Base-by-base conservation (phyloP, 495 filamentous ascomycete genomes). In the Lepidopterella palustris region DNA sequence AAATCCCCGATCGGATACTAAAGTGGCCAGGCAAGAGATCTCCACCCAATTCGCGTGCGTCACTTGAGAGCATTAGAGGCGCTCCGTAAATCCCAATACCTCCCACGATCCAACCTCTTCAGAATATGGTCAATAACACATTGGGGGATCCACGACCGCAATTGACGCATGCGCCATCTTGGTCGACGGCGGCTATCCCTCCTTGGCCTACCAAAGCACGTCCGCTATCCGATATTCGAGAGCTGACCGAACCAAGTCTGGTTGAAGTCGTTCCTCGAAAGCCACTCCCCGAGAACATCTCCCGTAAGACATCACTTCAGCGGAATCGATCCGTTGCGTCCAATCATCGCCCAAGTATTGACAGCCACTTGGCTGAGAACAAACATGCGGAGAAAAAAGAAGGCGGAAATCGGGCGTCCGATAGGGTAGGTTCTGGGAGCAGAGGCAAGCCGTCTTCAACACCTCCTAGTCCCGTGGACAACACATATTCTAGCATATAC, bases 211-310 rank as follows among this genome's bases (percentile, higher is more conserved):
- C 77, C 1, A 73, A 68, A 45, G 40, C 65, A 31, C 68, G 73
- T 23, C 73, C 72, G 10, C 59, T 76, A 32, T 76, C 73, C 13
- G 73, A 76, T 53, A 76, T 76, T 53, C 73, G 72, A 24, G 73
- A 76, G 49, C 62, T 74, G 57, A 76, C 73, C 28, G 73, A 76
- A 53, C 73, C 73, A 24, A 74, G 73, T 53, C 49, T 76, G 29
- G 64, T 65, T n/a, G 72, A 76, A n/a, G 48, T 61, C n/a, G 57
- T 58, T 13, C 63, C 63, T 15, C 63, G 45, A 21, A 62, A 51
- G 59, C 56, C 58, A 0, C 53, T 53, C 11, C 54, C 59, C 9
- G 63, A 60, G 45, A 48, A 15, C 32, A 25, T 54, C 21, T 18
- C 53, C 26, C 45, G 50, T 18, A 63, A 42, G 32, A 50, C 53